Base-by-base conservation (phyloP, 192 early-diverging fungal species). In the Nowakowskiella sp. region DNA sequence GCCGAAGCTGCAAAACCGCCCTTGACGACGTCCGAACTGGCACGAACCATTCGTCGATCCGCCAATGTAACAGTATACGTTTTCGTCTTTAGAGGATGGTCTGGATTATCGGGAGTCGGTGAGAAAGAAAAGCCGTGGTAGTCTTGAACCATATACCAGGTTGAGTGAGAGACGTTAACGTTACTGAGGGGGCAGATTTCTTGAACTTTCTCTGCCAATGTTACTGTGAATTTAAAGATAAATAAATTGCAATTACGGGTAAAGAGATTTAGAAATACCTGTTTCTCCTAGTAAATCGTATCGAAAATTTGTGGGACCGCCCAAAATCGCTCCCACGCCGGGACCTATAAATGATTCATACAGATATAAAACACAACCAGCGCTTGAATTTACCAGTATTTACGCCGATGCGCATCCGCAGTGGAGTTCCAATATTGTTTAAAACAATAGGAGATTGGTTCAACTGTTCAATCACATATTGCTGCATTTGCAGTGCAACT, bases 261-360 rank as follows among this genome's bases (percentile, higher is more conserved):
- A 10, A 22, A 21, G 31, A 32, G 1, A 28, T 21, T 9, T 22
- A 42, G 33, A 47, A 27, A 39, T 51, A 70, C 72, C 64, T 61
- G 68, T 75, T 36, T 75, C 68, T 34, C 72, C 72, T 46, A 74
- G 46, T 25, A 74, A 47, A 47, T 75, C 68, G 34, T 71, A 70
- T 27, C 73, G 58, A 46, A 75, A 75, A 42, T 75, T 75, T 43
- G 66, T 64, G 2, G 66, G 65, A 13, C 73, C 73, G n/a, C 73
- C 73, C 67, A 70, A 68, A 46, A 75, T 75, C n/a, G 68, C 73
- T n/a, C 65, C 68, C 33, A 53, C 54, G 25, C 58, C 52, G 9
- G 61, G 68, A 13, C 72, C 63, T 64, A 21, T 56, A 27, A 9
- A 9, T 10, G 8, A 31, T 25, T 32, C 42, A 5, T n/a, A 26